Evolutionary conservation across 2,329 filamentous ascomycete genomes (phyloP).

Genomic region (Colletotrichum caudatum): DNA sequence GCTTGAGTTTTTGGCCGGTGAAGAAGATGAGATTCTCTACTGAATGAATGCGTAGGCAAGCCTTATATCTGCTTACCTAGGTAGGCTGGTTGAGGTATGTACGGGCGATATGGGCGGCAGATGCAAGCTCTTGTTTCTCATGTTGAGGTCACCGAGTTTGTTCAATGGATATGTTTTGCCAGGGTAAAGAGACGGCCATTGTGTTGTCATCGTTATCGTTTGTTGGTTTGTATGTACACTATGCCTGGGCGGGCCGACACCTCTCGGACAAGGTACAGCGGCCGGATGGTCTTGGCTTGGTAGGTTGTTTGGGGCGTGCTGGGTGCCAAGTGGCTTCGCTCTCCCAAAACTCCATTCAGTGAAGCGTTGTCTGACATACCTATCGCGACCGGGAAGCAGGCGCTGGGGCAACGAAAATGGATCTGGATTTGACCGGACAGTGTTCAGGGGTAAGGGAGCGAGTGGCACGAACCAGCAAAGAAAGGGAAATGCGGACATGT

Average conservation of each 20-base stretch:
- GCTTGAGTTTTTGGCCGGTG: slow-evolving; percentile 1
- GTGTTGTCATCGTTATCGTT: slow-evolving; percentile 23
- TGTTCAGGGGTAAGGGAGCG: background rate
- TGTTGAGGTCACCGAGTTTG: background rate
- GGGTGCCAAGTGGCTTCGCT: slow-evolving; percentile 3
- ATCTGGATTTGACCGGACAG: slow-evolving; percentile 27
- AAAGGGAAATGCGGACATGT: slow-evolving; percentile 20
- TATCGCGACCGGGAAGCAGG: slow-evolving; percentile 26
- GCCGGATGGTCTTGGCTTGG: background rate
- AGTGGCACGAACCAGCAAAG: slow-evolving; percentile 12
- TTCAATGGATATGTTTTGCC: slow-evolving; percentile 10
- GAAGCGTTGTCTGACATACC: slow-evolving; percentile 34
- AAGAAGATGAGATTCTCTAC: slow-evolving; percentile 5
- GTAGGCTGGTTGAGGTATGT: too few species aligned
- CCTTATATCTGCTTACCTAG: background rate
- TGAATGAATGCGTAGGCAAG: background rate
- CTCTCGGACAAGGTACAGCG: background rate
- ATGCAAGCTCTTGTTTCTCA: slow-evolving; percentile 6
- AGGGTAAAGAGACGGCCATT: slow-evolving; percentile 11
- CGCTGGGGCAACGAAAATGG: slow-evolving; percentile 34
- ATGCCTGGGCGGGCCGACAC: background rate
- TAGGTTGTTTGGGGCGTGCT: slow-evolving; percentile 7
- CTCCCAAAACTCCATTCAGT: slow-evolving; percentile 1
- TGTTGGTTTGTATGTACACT: background rate
- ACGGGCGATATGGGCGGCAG: background rate